Conservation (phyloP, 2,329 filamentous ascomycete genomes). For the Onygena corvina region DNA sequence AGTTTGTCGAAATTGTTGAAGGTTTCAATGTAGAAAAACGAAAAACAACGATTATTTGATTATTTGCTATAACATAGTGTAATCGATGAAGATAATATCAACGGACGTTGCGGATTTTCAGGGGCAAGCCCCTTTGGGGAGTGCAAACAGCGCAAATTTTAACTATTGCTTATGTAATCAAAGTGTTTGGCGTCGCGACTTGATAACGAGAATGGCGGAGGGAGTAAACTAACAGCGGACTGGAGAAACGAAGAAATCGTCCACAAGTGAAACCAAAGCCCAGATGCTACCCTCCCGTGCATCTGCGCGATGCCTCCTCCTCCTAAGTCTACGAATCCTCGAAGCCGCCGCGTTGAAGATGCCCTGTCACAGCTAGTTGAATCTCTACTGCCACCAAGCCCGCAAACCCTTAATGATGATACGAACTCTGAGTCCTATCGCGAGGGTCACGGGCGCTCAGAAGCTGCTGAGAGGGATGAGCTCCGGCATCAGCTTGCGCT, state of each 20-base stretch:
- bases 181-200: neutral
- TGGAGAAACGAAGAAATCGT: neutral
- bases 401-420: slow-evolving; percentile 24
- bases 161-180: neutral
- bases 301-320: slow-evolving; percentile 19
- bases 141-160: neutral
- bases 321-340: slow-evolving; percentile 20
- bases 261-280: neutral
- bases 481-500: slow-evolving; percentile 26
- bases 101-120: too few species aligned
- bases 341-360: slow-evolving; percentile 34
- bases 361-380: slow-evolving; percentile 35
- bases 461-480: slow-evolving; percentile 29
- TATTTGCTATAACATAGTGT: too few species aligned
- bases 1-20: too few species aligned
- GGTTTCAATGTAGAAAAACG: too few species aligned
- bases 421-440: slow-evolving; percentile 25
- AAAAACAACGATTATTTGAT: too few species aligned
- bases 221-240: neutral
- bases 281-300: neutral
- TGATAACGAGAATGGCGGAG: neutral
- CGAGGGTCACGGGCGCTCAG: slow-evolving; percentile 26
- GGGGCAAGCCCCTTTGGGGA: too few species aligned
- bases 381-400: slow-evolving; percentile 28
- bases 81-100: too few species aligned